These are phyloP conservation scores for Trichosporon asahii DNA, from an alignment of 1,284 basidiomycete genomes.

Conservation along the genomic window DNA sequence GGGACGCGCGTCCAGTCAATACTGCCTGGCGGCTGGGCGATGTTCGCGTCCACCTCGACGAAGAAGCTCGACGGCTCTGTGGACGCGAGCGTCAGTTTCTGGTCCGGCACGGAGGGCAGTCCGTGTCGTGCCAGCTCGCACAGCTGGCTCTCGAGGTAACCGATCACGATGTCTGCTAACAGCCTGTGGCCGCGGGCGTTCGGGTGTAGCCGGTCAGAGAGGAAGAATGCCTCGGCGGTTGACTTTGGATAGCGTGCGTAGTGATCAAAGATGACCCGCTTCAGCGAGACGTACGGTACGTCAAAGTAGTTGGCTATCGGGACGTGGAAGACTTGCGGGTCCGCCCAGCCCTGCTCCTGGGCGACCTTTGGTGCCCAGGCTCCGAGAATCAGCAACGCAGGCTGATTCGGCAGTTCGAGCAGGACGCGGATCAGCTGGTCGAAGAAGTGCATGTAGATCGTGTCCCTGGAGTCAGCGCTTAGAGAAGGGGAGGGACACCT, in stretches of 20 bases:
- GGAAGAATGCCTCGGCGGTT: slow-evolving; percentile 42
- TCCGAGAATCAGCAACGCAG: slow-evolving; percentile 49
- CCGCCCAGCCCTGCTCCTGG: slow-evolving; percentile 48
- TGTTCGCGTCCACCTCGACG: slow-evolving; percentile 30
- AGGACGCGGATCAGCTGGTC: slow-evolving; percentile 51
- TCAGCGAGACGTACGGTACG: slow-evolving; percentile 48
- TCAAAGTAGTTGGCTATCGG: slow-evolving; percentile 52
- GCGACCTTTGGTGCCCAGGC: slow-evolving; percentile 48
- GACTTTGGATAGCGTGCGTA: slow-evolving; percentile 46
- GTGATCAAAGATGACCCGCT: slow-evolving; percentile 48
- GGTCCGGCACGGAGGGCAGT: slow-evolving; percentile 31
- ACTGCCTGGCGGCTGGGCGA: background rate
- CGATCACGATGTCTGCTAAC: slow-evolving; percentile 47
- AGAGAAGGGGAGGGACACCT: slow-evolving; percentile 15
- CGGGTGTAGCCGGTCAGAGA: slow-evolving; percentile 45
- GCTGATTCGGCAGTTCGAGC: slow-evolving; percentile 45
- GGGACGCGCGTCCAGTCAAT: slow-evolving; percentile 28
- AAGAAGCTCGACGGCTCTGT: slow-evolving; percentile 29
- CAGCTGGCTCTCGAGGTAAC: slow-evolving; percentile 50
- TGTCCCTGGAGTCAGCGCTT: slow-evolving; percentile 26
- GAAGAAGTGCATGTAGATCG: slow-evolving; percentile 46
- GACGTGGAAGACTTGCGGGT: slow-evolving; percentile 48
- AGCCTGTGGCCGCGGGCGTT: slow-evolving; percentile 49
- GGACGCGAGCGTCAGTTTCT: slow-evolving; percentile 37
- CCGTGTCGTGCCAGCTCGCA: slow-evolving; percentile 45